These are phyloP conservation scores for Podosphaera xanthii DNA, from an alignment of 2,329 filamentous ascomycete genomes.

Conservation along the genomic window DNA sequence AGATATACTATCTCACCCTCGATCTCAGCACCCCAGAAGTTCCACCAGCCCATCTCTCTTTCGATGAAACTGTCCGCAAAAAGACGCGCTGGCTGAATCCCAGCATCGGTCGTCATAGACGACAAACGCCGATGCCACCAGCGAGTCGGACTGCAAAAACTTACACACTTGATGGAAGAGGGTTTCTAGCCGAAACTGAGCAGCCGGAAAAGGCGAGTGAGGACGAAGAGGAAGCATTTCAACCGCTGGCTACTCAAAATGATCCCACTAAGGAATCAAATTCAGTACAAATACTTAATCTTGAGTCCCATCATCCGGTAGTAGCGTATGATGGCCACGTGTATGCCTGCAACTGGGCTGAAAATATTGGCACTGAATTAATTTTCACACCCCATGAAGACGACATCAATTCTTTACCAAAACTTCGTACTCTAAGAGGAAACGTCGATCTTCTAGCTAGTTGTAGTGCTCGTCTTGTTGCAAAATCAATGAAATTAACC, in stretches of 20 bases:
- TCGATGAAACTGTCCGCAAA: constrained; percentile 1
- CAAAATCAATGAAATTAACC: constrained; percentile 36
- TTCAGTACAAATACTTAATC: constrained; percentile 57
- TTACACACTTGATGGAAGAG: constrained; percentile 1
- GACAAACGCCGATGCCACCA: constrained; percentile 1
- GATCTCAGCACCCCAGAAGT: constrained; percentile 28
- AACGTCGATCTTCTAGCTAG: constrained; percentile 51
- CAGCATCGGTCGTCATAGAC: constrained; percentile 6
- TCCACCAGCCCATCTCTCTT: constrained; percentile 5
- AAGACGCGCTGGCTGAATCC: constrained; percentile 9
- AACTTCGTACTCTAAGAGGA: constrained; percentile 27
- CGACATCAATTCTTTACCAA: constrained; percentile 20
- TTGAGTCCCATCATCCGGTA: constrained; percentile 55
- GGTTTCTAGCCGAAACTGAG: constrained; percentile 1
- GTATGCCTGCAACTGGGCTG: constrained; percentile 61
- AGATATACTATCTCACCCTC: constrained; percentile 42
- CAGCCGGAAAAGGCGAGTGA: constrained; percentile 4
- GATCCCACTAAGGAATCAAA: constrained; percentile 11
- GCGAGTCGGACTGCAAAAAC: constrained; percentile 2
- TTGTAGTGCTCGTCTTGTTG: constrained; percentile 45
- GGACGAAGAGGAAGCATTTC: not conserved
- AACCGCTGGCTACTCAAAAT: not conserved
- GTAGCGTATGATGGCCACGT: constrained; percentile 59
- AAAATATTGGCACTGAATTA: constrained; percentile 65
- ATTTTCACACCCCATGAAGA: constrained; percentile 34